A percentile compares a stretch with the other conserved stretches of the same genome.
Conservation (phyloP, 2,329 filamentous ascomycete species). For the Diaporthe caulivora region DNA sequence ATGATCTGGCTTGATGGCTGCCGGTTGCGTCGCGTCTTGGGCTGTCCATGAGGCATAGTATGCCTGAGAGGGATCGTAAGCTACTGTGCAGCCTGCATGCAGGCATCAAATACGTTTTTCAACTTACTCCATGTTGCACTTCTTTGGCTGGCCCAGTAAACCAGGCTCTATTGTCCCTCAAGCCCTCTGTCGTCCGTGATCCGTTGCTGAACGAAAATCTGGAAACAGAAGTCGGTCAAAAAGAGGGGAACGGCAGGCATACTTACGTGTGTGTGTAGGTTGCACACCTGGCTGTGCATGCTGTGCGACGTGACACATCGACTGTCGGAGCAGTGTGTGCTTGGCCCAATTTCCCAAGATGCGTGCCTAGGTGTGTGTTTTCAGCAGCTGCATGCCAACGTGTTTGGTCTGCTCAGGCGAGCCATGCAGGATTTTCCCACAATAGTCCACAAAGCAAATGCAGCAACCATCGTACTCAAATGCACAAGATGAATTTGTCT, state of each 20-base stretch:
- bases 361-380: neutral
- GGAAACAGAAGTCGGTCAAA: neutral
- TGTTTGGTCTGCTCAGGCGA: neutral
- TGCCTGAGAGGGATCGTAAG: neutral
- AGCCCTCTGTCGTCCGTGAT: neutral
- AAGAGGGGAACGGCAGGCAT: constrained; percentile 1
- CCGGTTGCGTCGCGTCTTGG: neutral
- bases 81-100: neutral
- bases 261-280: neutral
- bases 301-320: constrained; percentile 1
- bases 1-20: constrained; percentile 31
- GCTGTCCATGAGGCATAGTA: neutral
- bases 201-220: neutral
- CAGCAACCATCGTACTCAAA: too few relatives aligned
- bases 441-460: neutral
- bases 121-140: constrained; percentile 11
- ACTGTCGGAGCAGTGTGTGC: neutral
- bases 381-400: constrained; percentile 9
- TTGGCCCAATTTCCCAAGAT: neutral
- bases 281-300: neutral
- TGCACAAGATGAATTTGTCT: neutral
- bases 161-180: constrained; percentile 12
- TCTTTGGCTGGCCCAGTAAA: neutral
- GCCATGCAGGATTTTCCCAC: neutral
- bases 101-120: neutral